Conservation (phyloP, 768 basidiomycete species). For the Termitomyces sp. region DNA sequence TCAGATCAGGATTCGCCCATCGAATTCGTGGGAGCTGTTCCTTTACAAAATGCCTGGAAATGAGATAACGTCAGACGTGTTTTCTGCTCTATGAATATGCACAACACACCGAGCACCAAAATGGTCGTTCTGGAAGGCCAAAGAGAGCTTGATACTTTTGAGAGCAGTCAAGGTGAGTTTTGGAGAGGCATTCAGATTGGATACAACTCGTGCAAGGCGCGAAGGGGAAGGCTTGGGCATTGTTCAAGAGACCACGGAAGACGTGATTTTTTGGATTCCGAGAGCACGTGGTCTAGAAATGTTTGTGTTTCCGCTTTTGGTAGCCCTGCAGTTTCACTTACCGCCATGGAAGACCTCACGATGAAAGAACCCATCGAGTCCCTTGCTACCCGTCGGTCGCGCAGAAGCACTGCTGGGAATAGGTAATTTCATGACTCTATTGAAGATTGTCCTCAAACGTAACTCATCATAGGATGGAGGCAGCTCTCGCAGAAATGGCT, state of each 20-base stretch:
- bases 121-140: slow-evolving; percentile 63
- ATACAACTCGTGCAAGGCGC: slow-evolving; percentile 49
- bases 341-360: slow-evolving; percentile 2
- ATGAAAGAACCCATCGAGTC: slow-evolving; percentile 33
- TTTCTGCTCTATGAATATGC: neutral
- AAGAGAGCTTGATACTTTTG: slow-evolving; percentile 48
- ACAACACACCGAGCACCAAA: slow-evolving; percentile 64
- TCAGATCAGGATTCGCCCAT: slow-evolving; percentile 65
- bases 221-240: slow-evolving; percentile 30
- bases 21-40: slow-evolving; percentile 76
- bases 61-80: neutral
- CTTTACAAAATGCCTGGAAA: slow-evolving; percentile 67
- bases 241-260: neutral
- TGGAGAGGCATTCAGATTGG: slow-evolving; percentile 45
- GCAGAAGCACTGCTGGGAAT: slow-evolving; percentile 75
- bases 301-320: slow-evolving; percentile 4
- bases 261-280: slow-evolving; percentile 7
- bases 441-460: neutral
- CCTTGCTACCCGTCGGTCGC: slow-evolving; percentile 54
- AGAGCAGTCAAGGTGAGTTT: slow-evolving; percentile 44
- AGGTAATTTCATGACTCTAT: slow-evolving; percentile 34
- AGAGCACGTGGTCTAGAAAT: slow-evolving; percentile 2
- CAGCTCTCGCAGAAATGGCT: slow-evolving; percentile 68
- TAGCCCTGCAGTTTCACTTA: neutral
- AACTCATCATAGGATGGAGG: slow-evolving; percentile 54